Percentiles rank a stretch among this genome's conserved stretches.
Conservation (phyloP, 1,284 basidiomycete species). For the Cryptococcus sp. region DNA sequence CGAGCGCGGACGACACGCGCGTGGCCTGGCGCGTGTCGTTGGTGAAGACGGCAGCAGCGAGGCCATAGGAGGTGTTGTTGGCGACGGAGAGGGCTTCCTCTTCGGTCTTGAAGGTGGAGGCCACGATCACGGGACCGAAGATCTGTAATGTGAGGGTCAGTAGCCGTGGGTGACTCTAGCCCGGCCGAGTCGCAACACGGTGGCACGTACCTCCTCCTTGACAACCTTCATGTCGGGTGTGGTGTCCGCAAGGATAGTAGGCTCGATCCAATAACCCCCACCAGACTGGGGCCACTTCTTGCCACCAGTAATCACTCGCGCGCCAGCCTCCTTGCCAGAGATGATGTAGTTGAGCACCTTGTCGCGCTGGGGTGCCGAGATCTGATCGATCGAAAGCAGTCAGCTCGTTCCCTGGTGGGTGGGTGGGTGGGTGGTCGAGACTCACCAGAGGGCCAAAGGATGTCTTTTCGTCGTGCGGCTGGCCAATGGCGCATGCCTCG, state of each 20-base stretch:
- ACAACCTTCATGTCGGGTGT: conserved; percentile 79
- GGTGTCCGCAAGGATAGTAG: conserved; percentile 80
- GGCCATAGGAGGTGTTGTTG: conserved; percentile 81
- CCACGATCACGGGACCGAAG: conserved; percentile 60
- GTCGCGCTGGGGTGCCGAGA: conserved; percentile 54
- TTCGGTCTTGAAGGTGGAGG: conserved; percentile 67
- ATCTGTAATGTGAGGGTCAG: conserved; percentile 50
- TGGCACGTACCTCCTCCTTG: conserved; percentile 64
- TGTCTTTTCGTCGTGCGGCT: conserved; percentile 4
- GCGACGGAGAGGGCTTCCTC: conserved; percentile 72
- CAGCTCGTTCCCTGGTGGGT: neutral
- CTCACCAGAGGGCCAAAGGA: neutral
- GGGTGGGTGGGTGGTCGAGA: neutral
- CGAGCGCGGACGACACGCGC: conserved; percentile 67
- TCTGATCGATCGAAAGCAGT: conserved; percentile 64
- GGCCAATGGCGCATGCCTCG: neutral
- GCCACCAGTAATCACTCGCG: conserved; percentile 75
- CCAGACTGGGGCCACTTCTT: conserved; percentile 59
- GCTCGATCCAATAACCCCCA: conserved; percentile 58
- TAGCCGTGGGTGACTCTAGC: neutral
- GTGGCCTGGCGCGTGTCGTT: conserved; percentile 72
- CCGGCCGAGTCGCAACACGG: too few species aligned
- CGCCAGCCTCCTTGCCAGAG: conserved; percentile 76
- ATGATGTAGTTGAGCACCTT: conserved; percentile 86
- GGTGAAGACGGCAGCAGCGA: conserved; percentile 83